Base-by-base conservation (phyloP, 2,329 filamentous ascomycete species). In the Fusarium sp. region DNA sequence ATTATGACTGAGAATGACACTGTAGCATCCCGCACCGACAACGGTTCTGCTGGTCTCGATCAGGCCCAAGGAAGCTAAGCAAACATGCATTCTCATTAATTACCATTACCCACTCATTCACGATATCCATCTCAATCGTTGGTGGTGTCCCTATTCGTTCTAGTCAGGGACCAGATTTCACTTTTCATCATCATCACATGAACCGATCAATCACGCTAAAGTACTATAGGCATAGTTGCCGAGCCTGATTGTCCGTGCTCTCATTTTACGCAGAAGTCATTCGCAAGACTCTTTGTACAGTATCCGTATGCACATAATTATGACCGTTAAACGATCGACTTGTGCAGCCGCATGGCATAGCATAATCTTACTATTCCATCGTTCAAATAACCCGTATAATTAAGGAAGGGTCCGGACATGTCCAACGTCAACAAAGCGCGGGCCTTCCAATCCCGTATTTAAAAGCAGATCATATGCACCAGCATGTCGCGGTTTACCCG, bases 131-230 rank as follows among this genome's bases (percentile, higher is more conserved):
- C 20, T 40, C 23, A 20, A 49, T 46, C 57, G 20, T 21, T 58
- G 27, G 30, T 60, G 37, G 51, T 64, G 41, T 64, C 59, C 59
- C 12, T 41, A 64, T 64, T 32, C 40, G 64, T 59, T 32, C 65
- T 68, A 68, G 65, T 68, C 65, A 68, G 65, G 65, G 64, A 68
- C 65, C 21, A 50, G 21, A 64, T 21, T 40, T 59, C 49, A 59
- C 59, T 63, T 49, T 46, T 48, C 49, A 64, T 64, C 45, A 63
- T 63, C 60, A 64, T 64, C 61, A 64, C 61, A 64, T 64, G 61
- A 64, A 59, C 51, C 51, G 51, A 64, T 58, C 59, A 41, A 41
- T 27, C 16, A 21, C 59, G 45, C 61, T 56, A 63, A 51, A 40
- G 23, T 62, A 11, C 14, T 66, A 56, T 56, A 30, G 68, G 69